Conservation (phyloP, 179 eudicot genomes). For the Carnegiea gigantea region DNA sequence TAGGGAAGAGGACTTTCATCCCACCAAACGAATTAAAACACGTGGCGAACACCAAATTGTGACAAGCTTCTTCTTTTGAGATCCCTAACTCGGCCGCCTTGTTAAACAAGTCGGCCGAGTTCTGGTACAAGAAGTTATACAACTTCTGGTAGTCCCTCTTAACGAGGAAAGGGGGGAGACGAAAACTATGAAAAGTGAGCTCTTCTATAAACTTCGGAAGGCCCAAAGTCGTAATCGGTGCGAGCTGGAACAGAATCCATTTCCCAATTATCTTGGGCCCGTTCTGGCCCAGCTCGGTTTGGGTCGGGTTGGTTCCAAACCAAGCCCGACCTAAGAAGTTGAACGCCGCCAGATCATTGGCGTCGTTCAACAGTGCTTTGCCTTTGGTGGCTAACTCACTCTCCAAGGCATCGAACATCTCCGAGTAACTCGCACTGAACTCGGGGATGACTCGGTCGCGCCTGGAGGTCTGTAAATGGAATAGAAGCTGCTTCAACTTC, state of each 20-base stretch:
- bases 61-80: constrained; percentile 64
- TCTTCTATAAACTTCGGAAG: constrained; percentile 64
- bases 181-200: constrained; percentile 46
- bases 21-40: constrained; percentile 91
- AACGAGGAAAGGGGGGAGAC: constrained; percentile 51
- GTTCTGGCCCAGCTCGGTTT: constrained; percentile 45
- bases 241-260: constrained; percentile 70
- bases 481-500: constrained; percentile 56
- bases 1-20: constrained; percentile 75
- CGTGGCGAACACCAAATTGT: constrained; percentile 56
- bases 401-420: constrained; percentile 47
- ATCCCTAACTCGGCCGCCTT: constrained; percentile 59
- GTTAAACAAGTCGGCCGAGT: constrained; percentile 33
- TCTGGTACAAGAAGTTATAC: constrained; percentile 60
- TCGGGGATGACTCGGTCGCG: constrained; percentile 69
- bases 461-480: constrained; percentile 42
- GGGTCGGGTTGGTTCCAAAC: constrained; percentile 46
- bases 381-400: constrained; percentile 40
- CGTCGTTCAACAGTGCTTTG: constrained; percentile 46
- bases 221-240: constrained; percentile 60
- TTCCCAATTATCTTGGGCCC: constrained; percentile 54
- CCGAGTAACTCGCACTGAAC: constrained; percentile 39
- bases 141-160: constrained; percentile 52
- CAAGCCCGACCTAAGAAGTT: constrained; percentile 57
- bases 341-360: constrained; percentile 62